These are phyloP conservation scores for Spergularia bocconei DNA, from an alignment of 148 eudicot genomes.

Conservation along the genomic window DNA sequence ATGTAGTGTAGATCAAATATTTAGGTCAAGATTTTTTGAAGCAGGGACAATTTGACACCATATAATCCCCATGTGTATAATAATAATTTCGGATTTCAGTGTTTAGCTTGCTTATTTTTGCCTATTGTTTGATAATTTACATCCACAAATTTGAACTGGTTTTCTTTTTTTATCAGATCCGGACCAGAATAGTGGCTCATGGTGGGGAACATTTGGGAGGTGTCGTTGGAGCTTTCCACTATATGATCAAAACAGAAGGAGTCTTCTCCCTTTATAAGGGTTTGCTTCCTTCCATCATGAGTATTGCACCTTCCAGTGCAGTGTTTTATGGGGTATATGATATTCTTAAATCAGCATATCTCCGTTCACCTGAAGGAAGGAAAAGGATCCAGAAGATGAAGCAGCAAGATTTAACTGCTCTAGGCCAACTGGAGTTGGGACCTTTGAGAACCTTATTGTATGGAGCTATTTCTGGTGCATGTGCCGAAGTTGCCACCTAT, in stretches of 20 bases:
- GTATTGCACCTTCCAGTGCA: conserved; percentile 68
- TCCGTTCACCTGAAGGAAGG: conserved; percentile 57
- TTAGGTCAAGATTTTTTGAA: background rate
- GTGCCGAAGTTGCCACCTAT: conserved; percentile 68
- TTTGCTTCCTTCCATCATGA: conserved; percentile 58
- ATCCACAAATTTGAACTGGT: background rate
- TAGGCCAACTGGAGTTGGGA: conserved; percentile 61
- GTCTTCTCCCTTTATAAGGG: conserved; percentile 65
- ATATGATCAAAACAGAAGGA: conserved; percentile 63
- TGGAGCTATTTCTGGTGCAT: conserved; percentile 77
- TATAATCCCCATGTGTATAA: background rate
- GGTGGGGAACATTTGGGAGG: conserved; percentile 72
- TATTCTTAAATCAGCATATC: conserved; percentile 51
- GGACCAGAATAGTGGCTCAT: conserved; percentile 62
- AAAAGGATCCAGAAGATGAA: conserved; percentile 49
- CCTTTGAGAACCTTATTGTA: conserved; percentile 51
- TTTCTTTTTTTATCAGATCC: conserved; percentile 34
- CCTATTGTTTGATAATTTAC: background rate
- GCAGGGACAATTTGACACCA: background rate
- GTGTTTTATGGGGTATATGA: conserved; percentile 71
- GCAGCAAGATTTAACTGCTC: conserved; percentile 41
- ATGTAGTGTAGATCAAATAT: background rate
- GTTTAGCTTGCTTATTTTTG: background rate
- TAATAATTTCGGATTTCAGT: background rate
- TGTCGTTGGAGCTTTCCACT: conserved; percentile 56